Evolutionary conservation across 2,329 filamentous ascomycete species (phyloP).

Genomic region (Talaromyces atroroseus): DNA sequence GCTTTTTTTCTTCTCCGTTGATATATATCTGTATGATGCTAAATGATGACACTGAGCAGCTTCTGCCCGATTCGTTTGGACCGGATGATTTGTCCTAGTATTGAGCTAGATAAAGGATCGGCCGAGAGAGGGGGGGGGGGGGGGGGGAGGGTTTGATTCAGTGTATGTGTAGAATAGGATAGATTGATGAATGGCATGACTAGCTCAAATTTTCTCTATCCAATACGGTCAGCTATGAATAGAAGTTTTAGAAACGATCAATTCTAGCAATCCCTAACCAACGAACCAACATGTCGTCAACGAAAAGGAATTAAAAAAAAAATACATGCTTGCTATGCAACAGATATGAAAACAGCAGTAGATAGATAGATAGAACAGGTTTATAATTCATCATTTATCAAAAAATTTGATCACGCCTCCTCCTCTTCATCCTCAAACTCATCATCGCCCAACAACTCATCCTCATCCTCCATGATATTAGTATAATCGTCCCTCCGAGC

Average conservation of each 20-base stretch:
- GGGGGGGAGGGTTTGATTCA: not conserved
- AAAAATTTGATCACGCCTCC: slow-evolving; percentile 29
- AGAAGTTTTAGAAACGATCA: too few relatives aligned
- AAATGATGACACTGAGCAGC: not conserved
- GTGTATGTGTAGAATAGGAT: not conserved
- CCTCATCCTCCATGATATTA: slow-evolving; percentile 86
- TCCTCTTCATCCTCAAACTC: slow-evolving; percentile 93
- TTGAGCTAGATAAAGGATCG: too few relatives aligned
- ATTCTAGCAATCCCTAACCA: not conserved
- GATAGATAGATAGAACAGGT: not conserved
- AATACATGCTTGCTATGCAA: not conserved
- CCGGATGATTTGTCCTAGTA: slow-evolving; percentile 11
- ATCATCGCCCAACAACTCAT: slow-evolving; percentile 78
- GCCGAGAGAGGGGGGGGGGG: too few relatives aligned
- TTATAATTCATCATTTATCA: not conserved
- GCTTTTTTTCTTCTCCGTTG: not conserved
- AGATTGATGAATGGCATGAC: too few relatives aligned
- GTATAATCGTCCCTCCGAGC: slow-evolving; percentile 82
- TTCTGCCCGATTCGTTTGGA: slow-evolving; percentile 14
- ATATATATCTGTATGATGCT: not conserved
- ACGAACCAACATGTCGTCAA: not conserved
- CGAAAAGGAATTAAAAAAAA: not conserved
- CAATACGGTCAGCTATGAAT: too few relatives aligned
- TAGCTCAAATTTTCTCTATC: too few relatives aligned
- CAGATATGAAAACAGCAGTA: not conserved